phyloP scores from a whole-genome alignment of 805 yeast genomes.

The Yamadazyma ubonensis region DNA sequence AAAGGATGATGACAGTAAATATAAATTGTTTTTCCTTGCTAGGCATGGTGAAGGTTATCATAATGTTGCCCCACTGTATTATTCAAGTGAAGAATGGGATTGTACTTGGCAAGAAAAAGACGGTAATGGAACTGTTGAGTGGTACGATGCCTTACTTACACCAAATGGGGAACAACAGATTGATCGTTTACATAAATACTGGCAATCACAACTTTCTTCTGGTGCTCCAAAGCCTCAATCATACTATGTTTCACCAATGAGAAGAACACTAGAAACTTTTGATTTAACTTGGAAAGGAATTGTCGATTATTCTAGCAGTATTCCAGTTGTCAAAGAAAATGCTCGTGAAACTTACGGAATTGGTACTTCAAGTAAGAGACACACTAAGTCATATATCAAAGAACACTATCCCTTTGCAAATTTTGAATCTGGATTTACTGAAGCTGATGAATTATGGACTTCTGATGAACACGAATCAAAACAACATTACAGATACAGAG shows the following conservation, averaged over 20 bases:
- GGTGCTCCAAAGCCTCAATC: constrained; percentile 25
- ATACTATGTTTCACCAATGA: constrained; percentile 30
- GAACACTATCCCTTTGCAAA: constrained; percentile 19
- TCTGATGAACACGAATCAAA: constrained; percentile 22
- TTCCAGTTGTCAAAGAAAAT: constrained; percentile 26
- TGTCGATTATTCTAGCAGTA: constrained; percentile 17
- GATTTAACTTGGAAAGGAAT: constrained; percentile 23
- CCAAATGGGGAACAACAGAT: constrained; percentile 22
- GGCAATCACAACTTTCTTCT: constrained; percentile 17
- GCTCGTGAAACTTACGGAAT: constrained; percentile 36
- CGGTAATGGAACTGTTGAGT: constrained; percentile 23
- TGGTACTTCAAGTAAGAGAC: constrained; percentile 30
- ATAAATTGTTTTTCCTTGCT: constrained; percentile 29
- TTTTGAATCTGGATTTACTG: constrained; percentile 27
- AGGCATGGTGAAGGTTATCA: constrained; percentile 38
- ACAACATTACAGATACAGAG: constrained; percentile 27
- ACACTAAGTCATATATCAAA: constrained; percentile 21
- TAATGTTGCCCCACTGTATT: constrained; percentile 23
- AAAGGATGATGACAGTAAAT: constrained; percentile 9
- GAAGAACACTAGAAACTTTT: constrained; percentile 32
- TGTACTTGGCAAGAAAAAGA: constrained; percentile 27
- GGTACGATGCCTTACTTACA: constrained; percentile 35
- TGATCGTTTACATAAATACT: constrained; percentile 14
- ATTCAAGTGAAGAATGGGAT: constrained; percentile 21
- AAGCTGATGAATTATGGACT: constrained; percentile 26